Evolutionary conservation across 2,329 filamentous ascomycete genomes (phyloP).

Genomic region (Madurella fahalii): DNA sequence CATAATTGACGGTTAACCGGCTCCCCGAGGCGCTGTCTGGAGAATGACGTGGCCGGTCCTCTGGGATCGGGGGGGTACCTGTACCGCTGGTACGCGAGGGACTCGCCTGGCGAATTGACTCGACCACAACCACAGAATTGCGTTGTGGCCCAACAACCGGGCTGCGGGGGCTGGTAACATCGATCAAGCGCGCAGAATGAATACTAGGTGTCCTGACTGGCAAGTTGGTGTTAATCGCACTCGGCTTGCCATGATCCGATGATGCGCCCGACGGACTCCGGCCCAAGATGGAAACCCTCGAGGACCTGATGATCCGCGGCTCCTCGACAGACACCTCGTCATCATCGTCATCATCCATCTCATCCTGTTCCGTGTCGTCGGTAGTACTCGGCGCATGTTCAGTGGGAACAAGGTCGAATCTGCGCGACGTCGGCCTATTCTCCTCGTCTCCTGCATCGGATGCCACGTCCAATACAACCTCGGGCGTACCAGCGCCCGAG

Average conservation of each 20-base stretch:
- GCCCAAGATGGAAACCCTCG: constrained; percentile 52
- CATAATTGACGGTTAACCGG: constrained; percentile 14
- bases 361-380: constrained; percentile 9
- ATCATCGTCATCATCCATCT: constrained; percentile 38
- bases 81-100: constrained; percentile 39
- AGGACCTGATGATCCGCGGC: constrained; percentile 54
- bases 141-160: constrained; percentile 45
- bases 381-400: constrained; percentile 24
- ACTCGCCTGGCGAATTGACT: constrained; percentile 37
- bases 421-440: not conserved
- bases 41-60: constrained; percentile 31
- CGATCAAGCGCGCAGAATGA: constrained; percentile 55
- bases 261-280: constrained; percentile 45
- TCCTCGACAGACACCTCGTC: constrained; percentile 54
- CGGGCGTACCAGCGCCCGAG: not conserved
- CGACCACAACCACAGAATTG: constrained; percentile 43
- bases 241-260: constrained; percentile 43
- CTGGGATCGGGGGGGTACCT: constrained; percentile 39
- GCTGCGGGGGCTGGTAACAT: constrained; percentile 51
- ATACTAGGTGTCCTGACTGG: constrained; percentile 46
- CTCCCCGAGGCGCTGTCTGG: constrained; percentile 16
- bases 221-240: constrained; percentile 36
- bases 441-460: not conserved
- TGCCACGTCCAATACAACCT: not conserved
- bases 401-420: not conserved